phyloP scores from a whole-genome alignment of 2,329 filamentous ascomycete species.

The Onygenales sp. region DNA sequence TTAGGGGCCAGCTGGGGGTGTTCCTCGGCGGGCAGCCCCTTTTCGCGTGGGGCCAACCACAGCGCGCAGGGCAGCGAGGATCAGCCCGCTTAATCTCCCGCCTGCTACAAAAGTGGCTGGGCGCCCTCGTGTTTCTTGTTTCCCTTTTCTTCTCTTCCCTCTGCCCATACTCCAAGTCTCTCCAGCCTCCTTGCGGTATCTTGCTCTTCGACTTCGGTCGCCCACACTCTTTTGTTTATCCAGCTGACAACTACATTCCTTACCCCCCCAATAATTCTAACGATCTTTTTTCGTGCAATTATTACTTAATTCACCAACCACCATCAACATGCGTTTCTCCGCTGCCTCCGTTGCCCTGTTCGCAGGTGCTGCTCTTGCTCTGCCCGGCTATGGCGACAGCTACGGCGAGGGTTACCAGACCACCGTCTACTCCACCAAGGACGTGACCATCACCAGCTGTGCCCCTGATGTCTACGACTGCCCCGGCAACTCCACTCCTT shows the following conservation, averaged over 20 bases:
- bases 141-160: slow-evolving; percentile 18
- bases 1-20: no score
- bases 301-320: slow-evolving; percentile 1
- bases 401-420: slow-evolving; percentile 4
- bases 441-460: slow-evolving; percentile 55
- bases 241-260: slow-evolving; percentile 25
- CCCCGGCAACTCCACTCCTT: slow-evolving; percentile 18
- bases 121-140: slow-evolving; percentile 10
- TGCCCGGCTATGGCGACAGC: slow-evolving; percentile 17
- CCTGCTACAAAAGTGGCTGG: slow-evolving; percentile 11
- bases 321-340: slow-evolving; percentile 36
- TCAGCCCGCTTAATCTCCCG: slow-evolving; percentile 14
- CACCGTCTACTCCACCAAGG: slow-evolving; percentile 50
- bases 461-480: slow-evolving; percentile 54
- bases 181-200: slow-evolving; percentile 23
- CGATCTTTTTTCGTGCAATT: slow-evolving; percentile 16
- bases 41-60: no score
- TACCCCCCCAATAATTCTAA: slow-evolving; percentile 19
- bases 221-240: slow-evolving; percentile 30
- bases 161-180: slow-evolving; percentile 21
- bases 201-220: slow-evolving; percentile 33
- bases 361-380: slow-evolving; percentile 30
- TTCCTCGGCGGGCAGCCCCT: no score
- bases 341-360: slow-evolving; percentile 31
- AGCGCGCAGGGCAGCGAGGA: slow-evolving; percentile 4